Conservation (phyloP, 1,284 basidiomycete genomes). For the Fomitiporia mediterranea region DNA sequence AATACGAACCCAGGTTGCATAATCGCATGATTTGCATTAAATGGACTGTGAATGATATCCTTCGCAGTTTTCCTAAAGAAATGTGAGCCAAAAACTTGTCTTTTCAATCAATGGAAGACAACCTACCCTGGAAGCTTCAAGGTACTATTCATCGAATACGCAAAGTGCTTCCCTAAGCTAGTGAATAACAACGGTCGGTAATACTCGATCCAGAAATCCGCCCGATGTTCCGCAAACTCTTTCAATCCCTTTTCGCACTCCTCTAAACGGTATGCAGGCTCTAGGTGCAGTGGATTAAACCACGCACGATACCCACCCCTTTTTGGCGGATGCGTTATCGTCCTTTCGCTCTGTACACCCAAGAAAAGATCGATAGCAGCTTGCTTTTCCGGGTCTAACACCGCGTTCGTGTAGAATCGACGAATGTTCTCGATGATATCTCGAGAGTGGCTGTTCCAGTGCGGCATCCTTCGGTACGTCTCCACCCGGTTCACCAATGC, state of each 20-base stretch:
- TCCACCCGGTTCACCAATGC: slow-evolving; percentile 97
- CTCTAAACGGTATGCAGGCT: slow-evolving; percentile 53
- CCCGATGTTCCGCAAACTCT: slow-evolving; percentile 52
- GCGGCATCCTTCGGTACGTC: slow-evolving; percentile 92
- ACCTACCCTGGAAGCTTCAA: slow-evolving; percentile 73
- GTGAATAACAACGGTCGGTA: slow-evolving; percentile 86
- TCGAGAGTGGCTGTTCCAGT: slow-evolving; percentile 97
- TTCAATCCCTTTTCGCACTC: slow-evolving; percentile 52
- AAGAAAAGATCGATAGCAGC: slow-evolving; percentile 96
- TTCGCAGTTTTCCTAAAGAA: slow-evolving; percentile 59
- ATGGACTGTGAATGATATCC: slow-evolving; percentile 68
- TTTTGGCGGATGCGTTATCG: slow-evolving; percentile 41
- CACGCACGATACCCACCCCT: slow-evolving; percentile 75
- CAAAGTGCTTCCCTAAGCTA: slow-evolving; percentile 78
- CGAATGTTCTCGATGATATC: slow-evolving; percentile 97
- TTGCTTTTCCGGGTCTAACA: slow-evolving; percentile 97
- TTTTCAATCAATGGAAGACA: background rate
- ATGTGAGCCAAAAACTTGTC: slow-evolving; percentile 20
- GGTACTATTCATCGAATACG: slow-evolving; percentile 83
- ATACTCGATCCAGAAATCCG: slow-evolving; percentile 87
- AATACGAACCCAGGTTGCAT: slow-evolving; percentile 8
- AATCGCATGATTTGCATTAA: slow-evolving; percentile 50
- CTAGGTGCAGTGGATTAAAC: slow-evolving; percentile 72
- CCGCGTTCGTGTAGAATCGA: slow-evolving; percentile 93
- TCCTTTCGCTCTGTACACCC: slow-evolving; percentile 66